Conservation (phyloP, 2,329 filamentous ascomycete species). For the Lachnellula subtilissima region DNA sequence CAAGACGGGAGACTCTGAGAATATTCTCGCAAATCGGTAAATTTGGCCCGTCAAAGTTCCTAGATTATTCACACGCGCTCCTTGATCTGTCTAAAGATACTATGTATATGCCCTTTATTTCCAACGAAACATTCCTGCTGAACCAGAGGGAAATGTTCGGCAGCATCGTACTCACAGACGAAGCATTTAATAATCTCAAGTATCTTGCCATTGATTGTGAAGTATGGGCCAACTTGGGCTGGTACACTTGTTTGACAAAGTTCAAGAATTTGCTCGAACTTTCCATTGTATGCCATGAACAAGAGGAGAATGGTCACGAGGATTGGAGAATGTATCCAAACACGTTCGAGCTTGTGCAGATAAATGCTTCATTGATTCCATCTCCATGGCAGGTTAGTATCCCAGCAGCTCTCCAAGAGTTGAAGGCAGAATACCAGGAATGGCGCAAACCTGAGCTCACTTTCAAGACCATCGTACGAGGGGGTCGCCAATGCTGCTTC, state of each 20-base stretch:
- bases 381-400: neutral
- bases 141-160: neutral
- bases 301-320: neutral
- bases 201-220: neutral
- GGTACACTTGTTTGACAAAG: neutral
- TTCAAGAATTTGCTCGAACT: neutral
- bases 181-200: neutral
- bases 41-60: neutral
- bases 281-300: neutral
- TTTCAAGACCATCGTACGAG: neutral
- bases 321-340: neutral
- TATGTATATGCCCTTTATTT: neutral
- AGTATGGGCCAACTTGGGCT: neutral
- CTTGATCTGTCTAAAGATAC: neutral
- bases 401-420: neutral
- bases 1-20: neutral
- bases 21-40: neutral
- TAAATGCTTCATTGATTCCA: neutral
- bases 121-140: rapidly evolving
- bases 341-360: neutral
- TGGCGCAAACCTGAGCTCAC: neutral
- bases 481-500: neutral
- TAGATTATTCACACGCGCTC: neutral
- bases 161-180: neutral
- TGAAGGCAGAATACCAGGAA: neutral